These are phyloP conservation scores for Akanthomyces lecanii DNA, from an alignment of 2,329 filamentous ascomycete genomes.

Conservation along the genomic window DNA sequence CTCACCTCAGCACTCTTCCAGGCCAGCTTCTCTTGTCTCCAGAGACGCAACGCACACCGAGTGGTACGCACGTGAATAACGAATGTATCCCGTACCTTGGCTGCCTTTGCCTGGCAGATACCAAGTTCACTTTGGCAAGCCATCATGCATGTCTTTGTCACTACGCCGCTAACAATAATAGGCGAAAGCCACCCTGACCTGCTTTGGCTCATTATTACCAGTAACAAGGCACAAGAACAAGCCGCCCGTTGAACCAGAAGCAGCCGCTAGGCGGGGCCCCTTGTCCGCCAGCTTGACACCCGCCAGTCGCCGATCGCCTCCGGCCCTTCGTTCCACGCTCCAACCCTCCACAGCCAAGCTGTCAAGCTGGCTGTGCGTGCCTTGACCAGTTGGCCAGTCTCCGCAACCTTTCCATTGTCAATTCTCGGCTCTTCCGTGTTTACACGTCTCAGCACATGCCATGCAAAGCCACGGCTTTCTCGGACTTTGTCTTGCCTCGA, in stretches of 20 bases:
- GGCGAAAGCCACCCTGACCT: not conserved
- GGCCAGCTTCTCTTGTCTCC: not conserved
- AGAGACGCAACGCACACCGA: slow-evolving; percentile 1
- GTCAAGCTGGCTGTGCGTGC: not conserved
- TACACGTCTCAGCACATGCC: not conserved
- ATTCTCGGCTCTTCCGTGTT: not conserved
- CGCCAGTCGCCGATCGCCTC: slow-evolving; percentile 13
- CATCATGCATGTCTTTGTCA: slow-evolving; percentile 10
- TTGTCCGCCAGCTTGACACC: slow-evolving; percentile 4
- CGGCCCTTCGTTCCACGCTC: slow-evolving; percentile 2
- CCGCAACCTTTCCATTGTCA: not conserved
- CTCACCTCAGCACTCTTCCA: not conserved
- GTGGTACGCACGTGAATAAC: slow-evolving; percentile 2
- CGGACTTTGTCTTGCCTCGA: not conserved
- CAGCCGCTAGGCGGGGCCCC: slow-evolving; percentile 5
- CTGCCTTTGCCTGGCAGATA: not conserved
- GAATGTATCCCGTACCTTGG: not conserved
- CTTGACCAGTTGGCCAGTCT: not conserved
- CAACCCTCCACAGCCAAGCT: not conserved
- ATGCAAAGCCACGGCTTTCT: not conserved
- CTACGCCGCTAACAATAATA: not conserved
- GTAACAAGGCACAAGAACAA: slow-evolving; percentile 4
- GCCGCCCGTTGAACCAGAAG: slow-evolving; percentile 5
- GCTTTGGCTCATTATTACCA: not conserved
- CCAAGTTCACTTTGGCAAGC: not conserved